Evolutionary conservation across 1,284 basidiomycete genomes (phyloP).

Genomic region (Erythrobasidium hasegawianum): DNA sequence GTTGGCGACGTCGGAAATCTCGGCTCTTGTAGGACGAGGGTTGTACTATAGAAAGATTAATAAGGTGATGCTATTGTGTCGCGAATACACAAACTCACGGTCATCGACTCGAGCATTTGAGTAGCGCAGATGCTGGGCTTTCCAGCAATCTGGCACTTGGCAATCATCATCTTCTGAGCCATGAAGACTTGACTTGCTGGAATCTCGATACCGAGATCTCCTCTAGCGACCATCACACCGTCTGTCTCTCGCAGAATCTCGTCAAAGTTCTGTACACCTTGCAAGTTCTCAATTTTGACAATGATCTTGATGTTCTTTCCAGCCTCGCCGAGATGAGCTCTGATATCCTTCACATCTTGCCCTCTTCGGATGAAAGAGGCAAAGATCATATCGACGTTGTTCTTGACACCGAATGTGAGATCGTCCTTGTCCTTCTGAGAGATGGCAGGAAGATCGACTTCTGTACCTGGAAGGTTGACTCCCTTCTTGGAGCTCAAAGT

Average conservation of each 20-base stretch:
- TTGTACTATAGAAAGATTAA: slow-evolving; percentile 58
- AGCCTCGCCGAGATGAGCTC: slow-evolving; percentile 81
- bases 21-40: slow-evolving; percentile 91
- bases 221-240: slow-evolving; percentile 98
- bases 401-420: slow-evolving; percentile 90
- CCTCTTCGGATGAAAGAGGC: slow-evolving; percentile 94
- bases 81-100: slow-evolving; percentile 57
- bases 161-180: slow-evolving; percentile 99
- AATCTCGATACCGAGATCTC: slow-evolving; percentile 96
- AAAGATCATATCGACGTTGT: slow-evolving; percentile 98
- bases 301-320: slow-evolving; percentile 95
- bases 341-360: slow-evolving; percentile 87
- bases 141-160: slow-evolving; percentile 92
- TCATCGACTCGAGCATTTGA: slow-evolving; percentile 99
- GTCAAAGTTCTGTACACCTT: slow-evolving; percentile 95
- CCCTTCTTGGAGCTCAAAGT: slow-evolving; percentile 94
- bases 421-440: slow-evolving; percentile 98
- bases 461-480: slow-evolving; percentile 97
- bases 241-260: slow-evolving; percentile 89
- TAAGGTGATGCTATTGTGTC: background rate
- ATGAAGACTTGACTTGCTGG: slow-evolving; percentile 96
- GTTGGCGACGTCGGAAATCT: slow-evolving; percentile 96
- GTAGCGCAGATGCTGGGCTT: slow-evolving; percentile 99
- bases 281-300: slow-evolving; percentile 97
- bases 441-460: slow-evolving; percentile 94